phyloP scores from a whole-genome alignment of 805 yeast species.

The Barnettozyma sp. region DNA sequence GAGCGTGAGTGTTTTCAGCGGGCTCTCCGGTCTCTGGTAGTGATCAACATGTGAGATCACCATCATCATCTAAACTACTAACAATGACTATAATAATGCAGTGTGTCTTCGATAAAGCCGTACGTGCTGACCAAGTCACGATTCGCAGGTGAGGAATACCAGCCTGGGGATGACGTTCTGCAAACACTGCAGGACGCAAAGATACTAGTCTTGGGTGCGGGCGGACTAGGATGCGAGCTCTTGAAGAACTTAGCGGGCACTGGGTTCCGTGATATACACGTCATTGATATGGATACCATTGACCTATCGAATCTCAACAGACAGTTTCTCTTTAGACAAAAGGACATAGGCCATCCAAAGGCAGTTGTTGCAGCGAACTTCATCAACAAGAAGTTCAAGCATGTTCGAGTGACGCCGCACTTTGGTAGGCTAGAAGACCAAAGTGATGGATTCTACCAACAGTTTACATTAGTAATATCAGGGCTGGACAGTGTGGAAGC shows the following conservation, averaged over 20 bases:
- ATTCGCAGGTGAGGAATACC: constrained; percentile 30
- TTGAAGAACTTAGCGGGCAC: constrained; percentile 69
- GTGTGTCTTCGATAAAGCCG: constrained; percentile 18
- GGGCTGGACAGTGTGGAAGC: constrained; percentile 91
- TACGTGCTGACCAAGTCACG: constrained; percentile 27
- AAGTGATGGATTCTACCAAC: constrained; percentile 52
- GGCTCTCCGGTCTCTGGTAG: no score
- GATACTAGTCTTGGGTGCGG: constrained; percentile 72
- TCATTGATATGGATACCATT: constrained; percentile 88
- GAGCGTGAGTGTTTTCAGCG: constrained; percentile 12
- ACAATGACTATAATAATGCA: not conserved
- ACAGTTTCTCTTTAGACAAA: constrained; percentile 76
- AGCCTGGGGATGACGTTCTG: constrained; percentile 27
- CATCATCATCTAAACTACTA: no score
- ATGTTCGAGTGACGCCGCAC: constrained; percentile 47
- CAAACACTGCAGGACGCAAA: constrained; percentile 23
- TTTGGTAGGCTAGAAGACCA: constrained; percentile 61
- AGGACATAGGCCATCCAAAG: constrained; percentile 81
- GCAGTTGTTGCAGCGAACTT: constrained; percentile 69
- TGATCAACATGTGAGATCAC: no score
- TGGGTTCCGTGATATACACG: constrained; percentile 71
- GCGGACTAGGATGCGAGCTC: constrained; percentile 91
- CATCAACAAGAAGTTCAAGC: constrained; percentile 41
- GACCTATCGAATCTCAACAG: constrained; percentile 87
- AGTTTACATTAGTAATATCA: constrained; percentile 69